These are phyloP conservation scores for Spongiforma sp. DNA, from an alignment of 1,284 basidiomycete species.

Conservation along the genomic window DNA sequence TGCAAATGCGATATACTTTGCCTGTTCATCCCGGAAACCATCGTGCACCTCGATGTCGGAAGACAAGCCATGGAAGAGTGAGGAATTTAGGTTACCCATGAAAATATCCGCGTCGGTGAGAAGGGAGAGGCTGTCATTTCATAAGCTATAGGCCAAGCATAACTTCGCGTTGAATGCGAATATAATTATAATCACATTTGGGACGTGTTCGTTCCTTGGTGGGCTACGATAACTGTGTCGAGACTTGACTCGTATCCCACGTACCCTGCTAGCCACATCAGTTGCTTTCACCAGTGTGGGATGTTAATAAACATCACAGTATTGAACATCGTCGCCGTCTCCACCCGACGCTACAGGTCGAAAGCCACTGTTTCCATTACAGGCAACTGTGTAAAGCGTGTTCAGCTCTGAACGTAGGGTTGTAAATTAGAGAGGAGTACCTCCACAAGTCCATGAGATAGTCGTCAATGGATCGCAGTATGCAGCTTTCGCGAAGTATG, in stretches of 20 bases:
- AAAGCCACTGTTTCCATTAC: constrained; percentile 60
- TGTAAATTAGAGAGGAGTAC: constrained; percentile 37
- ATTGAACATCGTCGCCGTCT: constrained; percentile 57
- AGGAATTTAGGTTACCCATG: constrained; percentile 43
- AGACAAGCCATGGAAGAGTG: constrained; percentile 64
- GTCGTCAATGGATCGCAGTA: constrained; percentile 56
- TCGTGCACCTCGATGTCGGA: constrained; percentile 56
- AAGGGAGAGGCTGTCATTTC: constrained; percentile 45
- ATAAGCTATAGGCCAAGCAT: background rate
- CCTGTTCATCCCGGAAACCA: constrained; percentile 62
- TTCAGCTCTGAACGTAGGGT: background rate
- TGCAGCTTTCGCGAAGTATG: constrained; percentile 59
- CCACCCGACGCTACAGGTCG: constrained; percentile 66
- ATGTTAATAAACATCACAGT: constrained; percentile 40
- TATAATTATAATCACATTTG: constrained; percentile 31
- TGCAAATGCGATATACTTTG: constrained; percentile 40
- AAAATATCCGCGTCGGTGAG: constrained; percentile 60
- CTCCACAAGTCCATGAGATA: constrained; percentile 63
- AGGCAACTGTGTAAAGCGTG: constrained; percentile 47
- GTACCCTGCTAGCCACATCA: constrained; percentile 36
- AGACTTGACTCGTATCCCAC: constrained; percentile 44
- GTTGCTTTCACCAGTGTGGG: background rate
- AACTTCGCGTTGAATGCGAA: background rate
- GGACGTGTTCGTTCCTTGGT: constrained; percentile 41
- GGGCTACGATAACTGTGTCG: constrained; percentile 41